These are phyloP conservation scores for Nakazawaea laoshanensis DNA, from an alignment of 805 yeast genomes.

Conservation along the genomic window DNA sequence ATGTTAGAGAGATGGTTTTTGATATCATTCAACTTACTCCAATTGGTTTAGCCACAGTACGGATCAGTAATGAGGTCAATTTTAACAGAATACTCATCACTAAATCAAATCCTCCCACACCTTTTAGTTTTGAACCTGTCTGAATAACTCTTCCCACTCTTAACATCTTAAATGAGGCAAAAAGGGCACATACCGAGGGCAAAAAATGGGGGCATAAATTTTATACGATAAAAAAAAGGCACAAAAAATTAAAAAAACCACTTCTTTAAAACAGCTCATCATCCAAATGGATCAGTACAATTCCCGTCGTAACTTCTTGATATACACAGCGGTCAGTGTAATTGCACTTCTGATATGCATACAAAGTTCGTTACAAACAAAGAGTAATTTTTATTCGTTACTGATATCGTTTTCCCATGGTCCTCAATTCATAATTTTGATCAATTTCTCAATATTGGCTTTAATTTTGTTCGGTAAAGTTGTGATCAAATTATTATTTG, in stretches of 20 bases:
- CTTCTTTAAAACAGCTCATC: no score
- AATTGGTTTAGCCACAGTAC: conserved; percentile 75
- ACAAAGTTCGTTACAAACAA: conserved; percentile 25
- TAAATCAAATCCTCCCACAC: conserved; percentile 8
- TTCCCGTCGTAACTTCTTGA: conserved; percentile 13
- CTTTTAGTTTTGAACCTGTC: conserved; percentile 3
- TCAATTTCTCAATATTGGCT: conserved; percentile 33
- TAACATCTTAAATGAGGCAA: conserved; percentile 8
- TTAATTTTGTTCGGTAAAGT: conserved; percentile 33
- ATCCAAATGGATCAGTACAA: conserved; percentile 6
- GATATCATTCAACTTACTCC: conserved; percentile 30
- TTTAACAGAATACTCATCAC: conserved; percentile 79
- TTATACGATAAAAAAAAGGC: not conserved
- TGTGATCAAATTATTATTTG: conserved; percentile 53
- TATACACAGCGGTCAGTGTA: conserved; percentile 23
- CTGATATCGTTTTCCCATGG: conserved; percentile 45
- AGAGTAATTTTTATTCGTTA: conserved; percentile 42
- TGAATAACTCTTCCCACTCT: not conserved
- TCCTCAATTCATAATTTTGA: conserved; percentile 28
- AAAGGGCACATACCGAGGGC: not conserved
- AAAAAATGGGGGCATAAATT: no score
- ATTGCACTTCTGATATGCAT: conserved; percentile 26
- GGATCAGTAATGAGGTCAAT: conserved; percentile 57
- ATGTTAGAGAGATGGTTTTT: not conserved
- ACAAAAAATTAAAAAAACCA: no score